These are phyloP conservation scores for Brassica rapa DNA, from an alignment of 345 rosid species.

Conservation along the genomic window DNA sequence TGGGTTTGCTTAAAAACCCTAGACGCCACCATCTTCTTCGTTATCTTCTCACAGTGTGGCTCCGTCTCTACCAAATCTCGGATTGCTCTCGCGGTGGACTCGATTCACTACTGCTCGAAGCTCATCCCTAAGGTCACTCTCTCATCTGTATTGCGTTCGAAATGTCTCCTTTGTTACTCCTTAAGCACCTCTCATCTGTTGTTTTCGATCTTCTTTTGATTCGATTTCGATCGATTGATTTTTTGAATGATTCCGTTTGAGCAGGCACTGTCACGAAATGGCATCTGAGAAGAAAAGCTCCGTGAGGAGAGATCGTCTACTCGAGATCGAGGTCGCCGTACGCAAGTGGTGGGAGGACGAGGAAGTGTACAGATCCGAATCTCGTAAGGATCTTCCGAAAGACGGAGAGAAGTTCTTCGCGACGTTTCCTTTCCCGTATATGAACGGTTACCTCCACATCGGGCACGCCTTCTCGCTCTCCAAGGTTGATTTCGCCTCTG, in stretches of 20 bases:
- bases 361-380: slow-evolving; percentile 67
- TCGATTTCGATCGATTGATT: neutral
- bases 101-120: slow-evolving; percentile 1
- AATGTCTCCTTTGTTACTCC: neutral
- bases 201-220: neutral
- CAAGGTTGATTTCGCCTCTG: slow-evolving; percentile 88
- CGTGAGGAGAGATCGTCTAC: slow-evolving; percentile 74
- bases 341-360: slow-evolving; percentile 69
- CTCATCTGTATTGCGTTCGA: neutral
- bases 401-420: slow-evolving; percentile 75
- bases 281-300: slow-evolving; percentile 68
- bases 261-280: slow-evolving; percentile 58
- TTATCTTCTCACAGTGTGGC: slow-evolving; percentile 27
- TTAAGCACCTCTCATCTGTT: neutral
- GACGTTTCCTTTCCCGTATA: slow-evolving; percentile 77
- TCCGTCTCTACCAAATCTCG: slow-evolving; percentile 15
- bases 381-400: slow-evolving; percentile 51
- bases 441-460: slow-evolving; percentile 80
- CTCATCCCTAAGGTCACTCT: slow-evolving; percentile 16
- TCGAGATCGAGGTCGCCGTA: slow-evolving; percentile 61
- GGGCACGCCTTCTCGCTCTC: slow-evolving; percentile 85
- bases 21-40: neutral
- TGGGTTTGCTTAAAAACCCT: slow-evolving; percentile 23
- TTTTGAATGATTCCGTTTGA: neutral
- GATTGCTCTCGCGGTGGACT: slow-evolving; percentile 22